Evolutionary conservation across 139 green algal genomes (phyloP).

Genomic region (Chlorella sp.): DNA sequence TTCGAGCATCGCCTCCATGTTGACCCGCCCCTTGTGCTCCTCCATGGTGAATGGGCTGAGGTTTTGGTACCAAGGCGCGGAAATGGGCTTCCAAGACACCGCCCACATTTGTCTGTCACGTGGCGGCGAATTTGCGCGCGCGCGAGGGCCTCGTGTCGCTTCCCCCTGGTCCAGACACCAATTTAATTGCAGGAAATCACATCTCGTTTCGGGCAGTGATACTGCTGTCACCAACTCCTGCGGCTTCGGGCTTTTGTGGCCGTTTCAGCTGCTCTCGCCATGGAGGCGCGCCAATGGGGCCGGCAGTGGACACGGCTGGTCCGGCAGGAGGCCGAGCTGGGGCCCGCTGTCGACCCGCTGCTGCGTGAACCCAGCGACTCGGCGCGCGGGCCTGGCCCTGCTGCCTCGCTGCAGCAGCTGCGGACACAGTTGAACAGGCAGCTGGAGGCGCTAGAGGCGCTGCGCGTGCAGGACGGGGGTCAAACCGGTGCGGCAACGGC

Average conservation of each 20-base stretch:
- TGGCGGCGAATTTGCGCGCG: no score
- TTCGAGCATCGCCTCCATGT: slow-evolving; percentile 19
- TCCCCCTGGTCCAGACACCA: no score
- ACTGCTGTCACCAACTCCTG: no score
- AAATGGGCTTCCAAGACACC: no score
- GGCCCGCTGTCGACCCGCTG: background rate
- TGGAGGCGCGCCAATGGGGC: background rate
- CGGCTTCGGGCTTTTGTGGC: no score
- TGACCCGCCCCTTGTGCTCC: background rate
- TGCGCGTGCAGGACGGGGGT: background rate
- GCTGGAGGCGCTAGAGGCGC: background rate
- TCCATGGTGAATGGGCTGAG: background rate
- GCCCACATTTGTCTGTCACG: no score
- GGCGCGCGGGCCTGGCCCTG: background rate
- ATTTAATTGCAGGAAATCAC: no score
- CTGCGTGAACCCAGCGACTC: background rate
- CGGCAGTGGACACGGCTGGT: background rate
- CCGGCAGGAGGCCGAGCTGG: background rate
- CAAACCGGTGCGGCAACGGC: background rate
- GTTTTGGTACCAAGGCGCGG: background rate
- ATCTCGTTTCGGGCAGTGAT: no score
- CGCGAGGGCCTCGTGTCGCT: no score
- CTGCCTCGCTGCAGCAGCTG: background rate
- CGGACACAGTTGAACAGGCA: background rate
- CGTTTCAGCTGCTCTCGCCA: background rate